Conservation (phyloP, 192 early-diverging fungal species). For the Backusella psychrophila region DNA sequence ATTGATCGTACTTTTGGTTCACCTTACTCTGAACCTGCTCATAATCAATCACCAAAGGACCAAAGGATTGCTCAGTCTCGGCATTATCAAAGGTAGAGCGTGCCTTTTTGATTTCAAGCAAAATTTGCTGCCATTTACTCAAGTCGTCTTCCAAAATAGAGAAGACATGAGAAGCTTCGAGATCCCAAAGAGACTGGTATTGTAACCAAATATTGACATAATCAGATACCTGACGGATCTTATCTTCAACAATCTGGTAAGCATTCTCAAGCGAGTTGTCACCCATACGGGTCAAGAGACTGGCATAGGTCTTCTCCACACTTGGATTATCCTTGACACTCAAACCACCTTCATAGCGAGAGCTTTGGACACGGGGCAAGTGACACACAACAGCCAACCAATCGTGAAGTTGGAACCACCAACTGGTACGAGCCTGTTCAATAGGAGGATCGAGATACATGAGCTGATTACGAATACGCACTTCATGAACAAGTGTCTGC, state of each 20-base stretch:
- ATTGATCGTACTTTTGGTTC: conserved; percentile 94
- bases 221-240: conserved; percentile 68
- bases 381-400: conserved; percentile 91
- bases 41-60: conserved; percentile 87
- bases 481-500: conserved; percentile 77
- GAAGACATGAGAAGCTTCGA: conserved; percentile 84
- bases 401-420: conserved; percentile 87
- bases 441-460: conserved; percentile 97
- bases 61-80: conserved; percentile 85
- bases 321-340: conserved; percentile 51
- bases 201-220: conserved; percentile 96
- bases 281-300: conserved; percentile 69
- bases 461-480: conserved; percentile 90
- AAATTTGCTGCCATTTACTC: conserved; percentile 87
- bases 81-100: conserved; percentile 97
- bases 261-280: conserved; percentile 69
- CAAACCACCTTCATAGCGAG: conserved; percentile 86
- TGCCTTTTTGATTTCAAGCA: conserved; percentile 92
- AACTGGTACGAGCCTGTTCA: conserved; percentile 87
- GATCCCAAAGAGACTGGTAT: conserved; percentile 98
- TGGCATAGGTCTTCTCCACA: conserved; percentile 64
- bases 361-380: conserved; percentile 81
- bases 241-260: conserved; percentile 82
- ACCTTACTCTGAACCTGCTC: conserved; percentile 99
- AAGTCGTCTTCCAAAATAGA: conserved; percentile 85